These are phyloP conservation scores for Yamadazyma sp. DNA, from an alignment of 1,139 yeast species.

Conservation along the genomic window DNA sequence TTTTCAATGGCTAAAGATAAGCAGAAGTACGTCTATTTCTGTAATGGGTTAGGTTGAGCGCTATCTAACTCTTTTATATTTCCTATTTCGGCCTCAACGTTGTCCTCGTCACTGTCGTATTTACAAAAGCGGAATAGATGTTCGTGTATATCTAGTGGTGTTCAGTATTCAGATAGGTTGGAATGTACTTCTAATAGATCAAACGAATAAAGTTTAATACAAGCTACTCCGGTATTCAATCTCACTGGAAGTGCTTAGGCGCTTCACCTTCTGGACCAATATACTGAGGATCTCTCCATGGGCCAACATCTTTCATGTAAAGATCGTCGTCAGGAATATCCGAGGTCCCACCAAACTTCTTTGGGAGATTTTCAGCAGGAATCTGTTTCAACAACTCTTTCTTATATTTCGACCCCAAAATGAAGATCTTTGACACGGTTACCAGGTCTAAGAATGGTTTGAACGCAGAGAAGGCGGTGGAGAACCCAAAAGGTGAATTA, in stretches of 20 bases:
- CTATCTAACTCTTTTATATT: too few species aligned
- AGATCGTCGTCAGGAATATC: constrained; percentile 71
- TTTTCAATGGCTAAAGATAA: too few species aligned
- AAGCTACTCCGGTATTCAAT: too few species aligned
- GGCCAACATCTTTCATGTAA: constrained; percentile 87
- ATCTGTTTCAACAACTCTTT: constrained; percentile 86
- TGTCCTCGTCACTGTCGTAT: too few species aligned
- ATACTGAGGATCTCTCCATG: constrained; percentile 89
- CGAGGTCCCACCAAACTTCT: constrained; percentile 83
- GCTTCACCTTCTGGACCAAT: constrained; percentile 89
- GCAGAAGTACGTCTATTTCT: too few species aligned
- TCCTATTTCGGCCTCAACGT: too few species aligned
- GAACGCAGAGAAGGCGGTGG: constrained; percentile 86
- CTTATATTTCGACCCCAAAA: constrained; percentile 75
- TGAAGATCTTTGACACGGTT: constrained; percentile 93
- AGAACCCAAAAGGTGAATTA: constrained; percentile 96
- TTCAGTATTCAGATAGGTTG: too few species aligned
- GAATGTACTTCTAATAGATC: too few species aligned
- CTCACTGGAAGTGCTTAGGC: constrained; percentile 47
- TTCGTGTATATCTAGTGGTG: too few species aligned
- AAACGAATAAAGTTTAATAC: too few species aligned
- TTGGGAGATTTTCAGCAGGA: constrained; percentile 89
- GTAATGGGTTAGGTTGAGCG: too few species aligned
- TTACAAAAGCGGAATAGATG: too few species aligned
- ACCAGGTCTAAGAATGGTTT: constrained; percentile 96